Base-by-base conservation (phyloP, 139 green algal genomes). In the Chlamydomonas asymmetrica region DNA sequence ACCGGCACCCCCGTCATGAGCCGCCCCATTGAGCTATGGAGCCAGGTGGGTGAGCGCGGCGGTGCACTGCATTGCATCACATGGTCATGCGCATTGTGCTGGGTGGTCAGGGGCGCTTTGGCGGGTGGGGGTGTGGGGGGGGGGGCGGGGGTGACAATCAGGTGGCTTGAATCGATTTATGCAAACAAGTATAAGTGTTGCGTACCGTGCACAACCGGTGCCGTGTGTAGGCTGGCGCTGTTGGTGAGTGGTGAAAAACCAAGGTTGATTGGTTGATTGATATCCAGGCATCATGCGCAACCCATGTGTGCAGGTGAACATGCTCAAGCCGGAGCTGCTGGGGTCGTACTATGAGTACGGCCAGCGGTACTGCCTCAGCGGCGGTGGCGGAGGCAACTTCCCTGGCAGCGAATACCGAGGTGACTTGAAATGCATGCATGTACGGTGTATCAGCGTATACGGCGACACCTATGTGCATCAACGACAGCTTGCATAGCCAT, bases 21-120 rank as follows among this genome's bases (percentile, higher is more conserved):
- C 25, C 52, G 85, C 5, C 86, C 86, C 38, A 88, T 91, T 23
- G 83, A 91, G 73, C 39, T 80, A 0, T 88, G 73, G 56, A 32
- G 71, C 34, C 85, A 88, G 76, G 80, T 91, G 49, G 31, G 75
- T 5, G n/a, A n/a, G n/a, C n/a, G n/a, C 60, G 60, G 62, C 64
- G 73, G 54, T 23, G 22, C 18, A 45, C 50, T 3, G 60, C 45
- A 4, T 2, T 54, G 9, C 27, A 5, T 18, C 22, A 5, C 22
- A 31, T 40, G 25, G 22, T 31, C 29, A 5, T 18, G 32, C 59
- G 32, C 52, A 5, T 5, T 23, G 6, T 13, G 52, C 9, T 61
- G 5, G 10, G 16, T 23, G 66, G 4, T 4, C 37, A 25, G 50
- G 50, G 50, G 10, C 8, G 25, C 27, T 7, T 2, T 25, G 39